Evolutionary conservation across 148 eudicot genomes (phyloP), one percentile per base, ranked within the genome.

Genomic region (Talinum fruticosum): DNA sequence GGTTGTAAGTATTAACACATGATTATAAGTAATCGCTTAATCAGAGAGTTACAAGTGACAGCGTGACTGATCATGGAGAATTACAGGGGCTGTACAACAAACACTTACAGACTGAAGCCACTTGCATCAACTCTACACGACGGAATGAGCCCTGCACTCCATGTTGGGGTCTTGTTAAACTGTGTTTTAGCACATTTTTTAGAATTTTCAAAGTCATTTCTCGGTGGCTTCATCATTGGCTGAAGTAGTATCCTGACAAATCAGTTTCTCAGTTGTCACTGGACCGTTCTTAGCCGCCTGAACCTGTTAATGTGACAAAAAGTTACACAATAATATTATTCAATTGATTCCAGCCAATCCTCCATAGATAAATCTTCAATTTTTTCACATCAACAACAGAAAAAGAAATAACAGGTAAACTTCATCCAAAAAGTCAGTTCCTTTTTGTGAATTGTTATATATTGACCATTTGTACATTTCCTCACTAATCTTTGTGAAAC

Each of bases 211-310:
- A 49, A 36, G 47, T 85, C 83, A 73, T 68, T 77, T 80, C 26
- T 78, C 79, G 6, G 75, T 29, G 36, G 72, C 83, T 34, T 79
- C 76, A 78, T 61, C 73, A 73, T 84, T 85, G 64, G 66, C 82
- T 77, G 84, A 76, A 34, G 86, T 86, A 68, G 84, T 73, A 75
- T 86, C 88, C 44, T 75, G 37, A 77, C 47, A 72, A 38, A 44
- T 80, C 76, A 66, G 80, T 74, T 86, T 78, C 65, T 84, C 88
- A 3, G 74, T 69, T 76, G 74, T 66, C 75, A 64, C 75, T 53
- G 85, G 85, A 32, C 78, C 78, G 35, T 69, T 80, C 53, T 73
- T 57, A 13, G 73, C 66, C 61, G 84, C 86, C 65, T 84, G 86
- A 76, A 65, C 83, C 93, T 89, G 86, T 79, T 70, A 76, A 73